Conservation (phyloP, 208 protist species). For the Herpetomonas samuelpessoai region DNA sequence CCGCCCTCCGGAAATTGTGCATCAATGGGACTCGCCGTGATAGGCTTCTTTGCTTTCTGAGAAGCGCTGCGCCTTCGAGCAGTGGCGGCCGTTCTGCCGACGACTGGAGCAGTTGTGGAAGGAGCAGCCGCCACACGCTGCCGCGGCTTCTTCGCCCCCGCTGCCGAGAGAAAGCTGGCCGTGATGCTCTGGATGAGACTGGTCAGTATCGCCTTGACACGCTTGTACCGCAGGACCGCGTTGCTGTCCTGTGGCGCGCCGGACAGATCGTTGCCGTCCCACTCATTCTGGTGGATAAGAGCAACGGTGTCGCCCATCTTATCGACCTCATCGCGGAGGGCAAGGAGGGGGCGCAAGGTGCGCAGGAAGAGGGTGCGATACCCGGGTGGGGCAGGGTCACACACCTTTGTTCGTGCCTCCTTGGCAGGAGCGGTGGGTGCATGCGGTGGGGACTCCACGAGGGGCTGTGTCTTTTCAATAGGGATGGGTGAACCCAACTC, state of each 20-base stretch:
- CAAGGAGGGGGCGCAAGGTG: constrained; percentile 45
- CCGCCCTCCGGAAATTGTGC: not conserved
- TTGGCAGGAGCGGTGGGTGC: too few relatives aligned
- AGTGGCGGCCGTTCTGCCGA: not conserved
- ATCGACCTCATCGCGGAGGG: constrained; percentile 32
- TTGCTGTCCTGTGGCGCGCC: constrained; percentile 50
- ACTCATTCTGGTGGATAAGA: constrained; percentile 47
- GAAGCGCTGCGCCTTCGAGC: not conserved
- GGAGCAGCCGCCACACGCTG: constrained; percentile 4
- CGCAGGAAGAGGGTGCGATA: constrained; percentile 30
- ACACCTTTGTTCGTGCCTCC: too few relatives aligned
- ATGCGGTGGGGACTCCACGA: constrained; percentile 2
- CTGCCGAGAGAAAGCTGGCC: constrained; percentile 43
- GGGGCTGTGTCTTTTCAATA: not conserved
- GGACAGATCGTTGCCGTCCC: constrained; percentile 43
- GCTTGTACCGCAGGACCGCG: constrained; percentile 40
- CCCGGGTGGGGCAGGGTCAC: not conserved
- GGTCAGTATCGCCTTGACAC: constrained; percentile 29
- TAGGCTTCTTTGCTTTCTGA: not conserved
- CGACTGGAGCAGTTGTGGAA: not conserved
- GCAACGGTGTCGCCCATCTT: constrained; percentile 24
- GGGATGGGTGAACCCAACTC: not conserved
- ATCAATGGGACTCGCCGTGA: not conserved
- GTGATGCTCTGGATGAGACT: constrained; percentile 59
- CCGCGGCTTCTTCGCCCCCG: constrained; percentile 23